Evolutionary conservation across 495 filamentous ascomycete genomes (phyloP).

Genomic region (Aspergillus kassunensis): DNA sequence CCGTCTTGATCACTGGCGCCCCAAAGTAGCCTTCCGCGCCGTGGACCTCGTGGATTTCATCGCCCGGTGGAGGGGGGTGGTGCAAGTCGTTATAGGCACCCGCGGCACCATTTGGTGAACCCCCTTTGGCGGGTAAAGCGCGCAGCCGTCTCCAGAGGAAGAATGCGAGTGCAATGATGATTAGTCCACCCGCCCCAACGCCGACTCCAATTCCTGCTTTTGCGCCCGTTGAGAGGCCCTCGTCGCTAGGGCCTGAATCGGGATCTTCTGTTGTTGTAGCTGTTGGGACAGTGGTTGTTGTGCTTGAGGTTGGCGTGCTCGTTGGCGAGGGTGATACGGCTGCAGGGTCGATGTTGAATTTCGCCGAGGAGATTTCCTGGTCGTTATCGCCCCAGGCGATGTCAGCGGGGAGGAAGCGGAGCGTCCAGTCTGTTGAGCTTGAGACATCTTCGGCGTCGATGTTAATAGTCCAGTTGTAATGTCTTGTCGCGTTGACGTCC

Average conservation of each 20-base stretch:
- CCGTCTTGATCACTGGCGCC: neutral
- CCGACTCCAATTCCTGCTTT: slow-evolving; percentile 11
- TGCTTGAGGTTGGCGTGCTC: neutral
- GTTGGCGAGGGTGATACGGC: neutral
- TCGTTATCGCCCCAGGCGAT: neutral
- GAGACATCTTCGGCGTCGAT: slow-evolving; percentile 1
- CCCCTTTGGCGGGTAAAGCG: neutral
- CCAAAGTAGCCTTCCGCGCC: neutral
- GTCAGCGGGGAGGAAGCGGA: slow-evolving; percentile 9
- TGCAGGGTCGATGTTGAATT: slow-evolving; percentile 2
- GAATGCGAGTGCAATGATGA: neutral
- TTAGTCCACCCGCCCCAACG: neutral
- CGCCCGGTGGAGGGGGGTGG: neutral
- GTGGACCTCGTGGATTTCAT: neutral
- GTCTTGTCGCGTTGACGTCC: neutral
- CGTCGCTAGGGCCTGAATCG: neutral
- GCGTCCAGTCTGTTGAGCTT: neutral
- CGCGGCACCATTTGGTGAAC: neutral
- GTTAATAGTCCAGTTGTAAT: slow-evolving; percentile 8
- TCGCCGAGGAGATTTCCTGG: slow-evolving; percentile 9
- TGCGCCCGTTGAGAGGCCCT: neutral
- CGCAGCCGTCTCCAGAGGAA: slow-evolving; percentile 4
- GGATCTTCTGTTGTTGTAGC: neutral
- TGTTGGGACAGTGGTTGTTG: neutral
- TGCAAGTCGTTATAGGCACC: neutral